phyloP scores from a whole-genome alignment of 2,329 filamentous ascomycete species.

The Camillea tinctor region DNA sequence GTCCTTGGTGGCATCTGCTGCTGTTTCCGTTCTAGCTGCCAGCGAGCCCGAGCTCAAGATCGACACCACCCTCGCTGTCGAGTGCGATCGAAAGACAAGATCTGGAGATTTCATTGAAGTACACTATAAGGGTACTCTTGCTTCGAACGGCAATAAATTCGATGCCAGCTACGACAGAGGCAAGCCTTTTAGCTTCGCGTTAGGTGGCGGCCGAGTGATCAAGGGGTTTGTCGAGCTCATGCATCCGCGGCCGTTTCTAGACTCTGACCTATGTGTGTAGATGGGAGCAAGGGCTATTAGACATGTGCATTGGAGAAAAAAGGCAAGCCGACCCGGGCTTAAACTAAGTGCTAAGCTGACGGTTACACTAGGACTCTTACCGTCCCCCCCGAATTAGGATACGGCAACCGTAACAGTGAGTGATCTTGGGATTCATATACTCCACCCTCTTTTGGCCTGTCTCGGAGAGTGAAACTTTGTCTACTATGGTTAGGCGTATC shows the following conservation, averaged over 20 bases:
- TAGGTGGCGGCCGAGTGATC: constrained; percentile 84
- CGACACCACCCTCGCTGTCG: constrained; percentile 69
- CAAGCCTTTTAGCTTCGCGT: constrained; percentile 71
- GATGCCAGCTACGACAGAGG: constrained; percentile 81
- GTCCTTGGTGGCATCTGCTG: constrained; percentile 51
- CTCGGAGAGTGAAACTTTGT: too few relatives aligned
- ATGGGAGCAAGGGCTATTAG: constrained; percentile 86
- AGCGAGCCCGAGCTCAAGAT: constrained; percentile 68
- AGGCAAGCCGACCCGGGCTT: constrained; percentile 41
- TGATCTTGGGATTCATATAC: too few relatives aligned
- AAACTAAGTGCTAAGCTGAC: constrained; percentile 13
- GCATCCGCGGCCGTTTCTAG: not conserved
- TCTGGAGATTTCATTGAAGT: constrained; percentile 79
- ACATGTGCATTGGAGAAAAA: constrained; percentile 97
- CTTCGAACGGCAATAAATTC: constrained; percentile 72
- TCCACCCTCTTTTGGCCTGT: too few relatives aligned
- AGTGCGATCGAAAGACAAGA: constrained; percentile 75
- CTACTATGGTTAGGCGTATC: too few relatives aligned
- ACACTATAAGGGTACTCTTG: constrained; percentile 84
- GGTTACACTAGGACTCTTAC: constrained; percentile 63
- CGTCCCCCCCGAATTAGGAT: constrained; percentile 83
- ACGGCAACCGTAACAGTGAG: constrained; percentile 70
- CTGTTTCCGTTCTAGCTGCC: constrained; percentile 49
- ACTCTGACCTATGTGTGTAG: constrained; percentile 41
- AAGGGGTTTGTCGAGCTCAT: constrained; percentile 62